Evolutionary conservation across 2,329 filamentous ascomycete species (phyloP), one percentile per base, ranked within the genome.

Genomic region (Curvularia verruculosa): DNA sequence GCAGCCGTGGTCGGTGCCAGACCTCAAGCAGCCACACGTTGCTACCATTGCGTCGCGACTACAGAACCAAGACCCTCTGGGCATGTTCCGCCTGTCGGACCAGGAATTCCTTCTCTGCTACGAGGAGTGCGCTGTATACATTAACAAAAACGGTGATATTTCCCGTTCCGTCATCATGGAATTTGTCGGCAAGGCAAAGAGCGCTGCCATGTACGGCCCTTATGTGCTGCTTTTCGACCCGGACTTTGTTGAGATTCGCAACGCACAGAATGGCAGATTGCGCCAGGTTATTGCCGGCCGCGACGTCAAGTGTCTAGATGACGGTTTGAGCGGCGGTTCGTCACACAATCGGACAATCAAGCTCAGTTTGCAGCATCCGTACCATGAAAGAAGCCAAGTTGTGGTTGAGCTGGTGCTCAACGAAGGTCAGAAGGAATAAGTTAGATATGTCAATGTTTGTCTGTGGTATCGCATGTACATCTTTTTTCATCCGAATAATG

Each of bases 141-240:
- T 98, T 72, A 96, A 99, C 81, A 97, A 98, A 78, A 92, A 98
- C 76, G 95, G 95, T 64, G 95, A 99, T 60, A 92, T 99, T 26
- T 94, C 88, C 37, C 89, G 96, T 44, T 92, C 89, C 26, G 91
- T 98, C 56, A 93, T 98, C 70, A 96, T 99, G 92, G 92, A 98
- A 74, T 99, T 98, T 75, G 95, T 96, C n/a, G 95, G 95, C 65
- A 94, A 89, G 70, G 95, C 95, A 1, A 88, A 89, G 60, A 87
- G 87, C 12, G 93, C 93, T 1, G 95, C 92, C 60, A 88, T 98
- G 79, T 96, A 92, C 68, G 93, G 92, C 1, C 89, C 92, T 56
- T 98, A 96, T 75, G 85, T 99, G 4, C 82, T 99, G 7, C 85
- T 99, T 4, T 96, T 98, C 79, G 95, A 97, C 75, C 89, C 91